Base-by-base conservation (phyloP, 1,284 basidiomycete species). In the Heimioporus punctisporus region DNA sequence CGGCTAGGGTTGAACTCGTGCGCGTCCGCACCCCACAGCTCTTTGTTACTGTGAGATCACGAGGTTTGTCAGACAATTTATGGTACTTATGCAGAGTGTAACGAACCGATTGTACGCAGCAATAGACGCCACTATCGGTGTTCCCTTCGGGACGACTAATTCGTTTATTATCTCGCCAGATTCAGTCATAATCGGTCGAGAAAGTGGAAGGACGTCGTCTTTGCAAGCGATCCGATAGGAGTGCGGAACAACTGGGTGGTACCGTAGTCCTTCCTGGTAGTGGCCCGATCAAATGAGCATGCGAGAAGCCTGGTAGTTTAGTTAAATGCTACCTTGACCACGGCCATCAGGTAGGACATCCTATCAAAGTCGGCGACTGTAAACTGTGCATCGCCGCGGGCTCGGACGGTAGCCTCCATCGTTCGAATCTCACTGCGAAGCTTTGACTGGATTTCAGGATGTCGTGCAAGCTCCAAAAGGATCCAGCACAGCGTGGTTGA, bases 11-110 rank as follows among this genome's bases (percentile, higher is more conserved):
- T 76, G 65, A 76, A 85, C 21, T 62, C 58, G 50, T 82, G 66
- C 4, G 82, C 75, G 56, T 85, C 79, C 15, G 73, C 64, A 0
- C 82, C 82, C 71, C 79, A 85, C 2, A 84, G 58, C 8, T 75
- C 70, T 48, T 73, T 71, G 59, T 80, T 71, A 56, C 75, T 75
- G 55, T 39, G 23, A 21, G 14, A 55, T 53, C 41, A 31, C 14
- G 15, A 21, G 30, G 25, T 52, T 1, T 31, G 28, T 10, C 7
- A 34, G 15, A 8, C 11, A 15, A 48, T 37, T 19, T 39, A 25
- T 19, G 37, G n/a, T 30, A 11, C 42, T 4, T 3, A 34, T 30
- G 7, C 41, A 5, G 19, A 17, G 6, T 19, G 17, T n/a, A 24
- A 28, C 56, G 42, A 6, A 72, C 76, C 70, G 63, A 52, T 78